Evolutionary conservation across 1,284 basidiomycete genomes (phyloP).

Genomic region (Grifola frondosa): DNA sequence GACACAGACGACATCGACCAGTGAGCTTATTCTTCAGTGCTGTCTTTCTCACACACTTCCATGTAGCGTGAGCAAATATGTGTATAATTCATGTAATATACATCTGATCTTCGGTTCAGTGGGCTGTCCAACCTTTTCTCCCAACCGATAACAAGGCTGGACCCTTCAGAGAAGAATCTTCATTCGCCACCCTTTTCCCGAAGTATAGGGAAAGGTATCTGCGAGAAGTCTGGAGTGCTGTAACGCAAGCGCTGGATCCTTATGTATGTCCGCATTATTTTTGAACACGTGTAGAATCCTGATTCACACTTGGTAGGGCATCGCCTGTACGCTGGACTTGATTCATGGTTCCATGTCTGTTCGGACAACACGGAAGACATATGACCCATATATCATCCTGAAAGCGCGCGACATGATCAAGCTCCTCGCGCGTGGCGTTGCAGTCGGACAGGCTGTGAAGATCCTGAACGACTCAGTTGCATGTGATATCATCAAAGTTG

Average conservation of each 20-base stretch:
- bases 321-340: slow-evolving; percentile 91
- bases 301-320: slow-evolving; percentile 54
- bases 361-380: slow-evolving; percentile 94
- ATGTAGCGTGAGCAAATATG: too few relatives aligned
- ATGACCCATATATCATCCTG: slow-evolving; percentile 93
- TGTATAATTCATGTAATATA: neutral
- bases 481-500: slow-evolving; percentile 98
- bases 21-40: slow-evolving; percentile 48
- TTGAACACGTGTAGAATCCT: neutral
- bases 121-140: slow-evolving; percentile 86
- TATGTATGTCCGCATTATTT: slow-evolving; percentile 54
- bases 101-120: slow-evolving; percentile 44
- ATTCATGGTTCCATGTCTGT: slow-evolving; percentile 98
- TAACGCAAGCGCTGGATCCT: slow-evolving; percentile 84
- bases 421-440: slow-evolving; percentile 89
- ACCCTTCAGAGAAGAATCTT: slow-evolving; percentile 92
- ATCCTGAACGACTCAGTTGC: slow-evolving; percentile 89
- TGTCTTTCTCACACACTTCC: too few relatives aligned
- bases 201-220: slow-evolving; percentile 98
- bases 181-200: slow-evolving; percentile 97
- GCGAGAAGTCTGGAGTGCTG: slow-evolving; percentile 90
- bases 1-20: slow-evolving; percentile 99
- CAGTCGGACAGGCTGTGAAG: slow-evolving; percentile 82
- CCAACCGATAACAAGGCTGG: slow-evolving; percentile 76
- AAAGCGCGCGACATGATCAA: slow-evolving; percentile 97